Conservation (phyloP, 345 rosid genomes). For the Bretschneidera sinensis region DNA sequence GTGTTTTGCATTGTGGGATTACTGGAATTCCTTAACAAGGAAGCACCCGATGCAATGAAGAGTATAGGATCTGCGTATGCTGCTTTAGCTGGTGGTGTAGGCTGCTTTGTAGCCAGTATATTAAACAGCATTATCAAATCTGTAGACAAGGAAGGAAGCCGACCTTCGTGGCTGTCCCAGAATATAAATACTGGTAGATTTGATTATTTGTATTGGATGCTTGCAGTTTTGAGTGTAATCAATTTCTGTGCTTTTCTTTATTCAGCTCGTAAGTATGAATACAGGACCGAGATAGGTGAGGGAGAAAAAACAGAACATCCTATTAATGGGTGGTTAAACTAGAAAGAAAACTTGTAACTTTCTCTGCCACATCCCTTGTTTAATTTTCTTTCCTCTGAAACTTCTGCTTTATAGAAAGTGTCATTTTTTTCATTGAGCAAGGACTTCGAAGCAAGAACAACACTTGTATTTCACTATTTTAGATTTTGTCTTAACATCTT, state of each 20-base stretch:
- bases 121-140: constrained; percentile 75
- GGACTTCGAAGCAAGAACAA: no score
- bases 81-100: constrained; percentile 79
- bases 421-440: no score
- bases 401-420: no score
- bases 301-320: constrained; percentile 26
- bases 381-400: no score
- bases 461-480: no score
- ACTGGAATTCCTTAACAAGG: constrained; percentile 79
- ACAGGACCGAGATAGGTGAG: constrained; percentile 47
- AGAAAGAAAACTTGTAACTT: background rate
- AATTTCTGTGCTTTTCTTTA: constrained; percentile 65
- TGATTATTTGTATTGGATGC: constrained; percentile 78
- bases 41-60: constrained; percentile 96
- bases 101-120: constrained; percentile 72
- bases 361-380: no score
- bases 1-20: constrained; percentile 80
- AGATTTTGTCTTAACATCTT: no score
- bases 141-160: constrained; percentile 26
- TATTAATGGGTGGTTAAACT: constrained; percentile 2
- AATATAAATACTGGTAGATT: constrained; percentile 78
- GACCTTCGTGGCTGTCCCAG: constrained; percentile 72
- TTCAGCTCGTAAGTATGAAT: constrained; percentile 60
- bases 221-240: constrained; percentile 51
- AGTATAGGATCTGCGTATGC: constrained; percentile 95